Conservation (phyloP, 805 yeast genomes). For the Komagataella mondaviorum region DNA sequence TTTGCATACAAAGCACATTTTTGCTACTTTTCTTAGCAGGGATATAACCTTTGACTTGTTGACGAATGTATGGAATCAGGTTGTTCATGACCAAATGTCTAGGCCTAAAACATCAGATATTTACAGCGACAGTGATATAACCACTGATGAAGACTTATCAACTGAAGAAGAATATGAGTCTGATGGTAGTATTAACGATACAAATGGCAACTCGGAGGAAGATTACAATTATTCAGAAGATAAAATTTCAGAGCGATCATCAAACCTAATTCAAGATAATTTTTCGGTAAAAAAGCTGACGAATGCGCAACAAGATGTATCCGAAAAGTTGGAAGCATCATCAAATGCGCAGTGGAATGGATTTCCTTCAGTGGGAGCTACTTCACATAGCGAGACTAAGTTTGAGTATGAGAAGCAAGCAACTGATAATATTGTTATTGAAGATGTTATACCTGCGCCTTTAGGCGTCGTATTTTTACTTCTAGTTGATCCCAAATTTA, state of each 20-base stretch:
- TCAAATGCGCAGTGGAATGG: background rate
- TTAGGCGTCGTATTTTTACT: constrained; percentile 44
- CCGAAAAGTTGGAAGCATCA: constrained; percentile 7
- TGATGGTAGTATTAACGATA: background rate
- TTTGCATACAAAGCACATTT: constrained; percentile 44
- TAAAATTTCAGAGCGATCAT: constrained; percentile 5
- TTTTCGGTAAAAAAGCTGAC: constrained; percentile 20
- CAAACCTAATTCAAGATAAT: constrained; percentile 6
- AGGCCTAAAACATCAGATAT: background rate
- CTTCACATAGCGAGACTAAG: constrained; percentile 19
- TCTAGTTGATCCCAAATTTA: constrained; percentile 38
- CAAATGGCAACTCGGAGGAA: background rate
- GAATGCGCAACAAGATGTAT: constrained; percentile 11
- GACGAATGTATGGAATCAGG: constrained; percentile 46
- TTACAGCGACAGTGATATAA: background rate
- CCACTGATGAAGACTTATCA: background rate
- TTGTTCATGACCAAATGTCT: constrained; percentile 12
- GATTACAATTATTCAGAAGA: background rate
- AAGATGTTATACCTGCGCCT: constrained; percentile 46
- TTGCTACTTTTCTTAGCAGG: constrained; percentile 53
- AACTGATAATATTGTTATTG: constrained; percentile 42
- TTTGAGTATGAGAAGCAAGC: constrained; percentile 26
- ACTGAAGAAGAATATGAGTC: background rate
- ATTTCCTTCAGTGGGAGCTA: constrained; percentile 22
- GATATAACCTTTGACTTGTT: constrained; percentile 40